Conservation (phyloP, 1,284 basidiomycete species). For the Erythrobasidium hasegawianum region DNA sequence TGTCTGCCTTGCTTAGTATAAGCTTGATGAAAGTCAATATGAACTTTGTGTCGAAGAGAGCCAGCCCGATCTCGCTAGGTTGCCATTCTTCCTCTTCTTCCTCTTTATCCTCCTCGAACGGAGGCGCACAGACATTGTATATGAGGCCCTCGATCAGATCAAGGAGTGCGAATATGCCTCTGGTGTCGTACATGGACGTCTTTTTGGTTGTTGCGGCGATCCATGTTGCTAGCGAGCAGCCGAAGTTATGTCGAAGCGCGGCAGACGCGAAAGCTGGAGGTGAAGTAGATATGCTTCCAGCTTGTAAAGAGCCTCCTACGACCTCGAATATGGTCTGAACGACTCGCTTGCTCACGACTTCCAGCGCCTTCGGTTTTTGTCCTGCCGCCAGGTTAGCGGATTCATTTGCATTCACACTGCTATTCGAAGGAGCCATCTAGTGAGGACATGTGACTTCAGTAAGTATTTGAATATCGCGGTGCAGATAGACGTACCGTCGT, state of each 20-base stretch:
- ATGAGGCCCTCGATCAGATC: slow-evolving; percentile 45
- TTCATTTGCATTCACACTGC: slow-evolving; percentile 53
- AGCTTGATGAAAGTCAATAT: slow-evolving; percentile 52
- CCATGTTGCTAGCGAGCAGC: slow-evolving; percentile 53
- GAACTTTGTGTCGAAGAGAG: slow-evolving; percentile 52
- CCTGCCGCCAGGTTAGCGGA: slow-evolving; percentile 53
- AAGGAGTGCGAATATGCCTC: slow-evolving; percentile 51
- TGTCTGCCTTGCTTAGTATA: slow-evolving; percentile 54
- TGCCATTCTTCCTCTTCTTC: slow-evolving; percentile 44
- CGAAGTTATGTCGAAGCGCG: slow-evolving; percentile 49
- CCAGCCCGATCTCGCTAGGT: slow-evolving; percentile 31
- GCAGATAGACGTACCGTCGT: slow-evolving; percentile 49
- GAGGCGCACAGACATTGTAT: slow-evolving; percentile 44
- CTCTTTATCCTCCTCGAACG: slow-evolving; percentile 48
- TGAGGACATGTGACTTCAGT: slow-evolving; percentile 39
- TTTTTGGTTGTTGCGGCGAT: slow-evolving; percentile 52
- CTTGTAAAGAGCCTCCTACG: slow-evolving; percentile 42
- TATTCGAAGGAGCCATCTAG: slow-evolving; percentile 47
- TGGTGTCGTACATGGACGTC: slow-evolving; percentile 54
- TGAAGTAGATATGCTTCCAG: background rate
- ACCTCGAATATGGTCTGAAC: slow-evolving; percentile 54
- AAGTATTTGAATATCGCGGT: background rate
- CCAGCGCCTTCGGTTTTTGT: slow-evolving; percentile 54
- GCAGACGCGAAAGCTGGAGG: slow-evolving; percentile 31
- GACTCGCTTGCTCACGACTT: slow-evolving; percentile 54